Base-by-base conservation (phyloP, 345 rosid genomes). In the Camelina laxa region DNA sequence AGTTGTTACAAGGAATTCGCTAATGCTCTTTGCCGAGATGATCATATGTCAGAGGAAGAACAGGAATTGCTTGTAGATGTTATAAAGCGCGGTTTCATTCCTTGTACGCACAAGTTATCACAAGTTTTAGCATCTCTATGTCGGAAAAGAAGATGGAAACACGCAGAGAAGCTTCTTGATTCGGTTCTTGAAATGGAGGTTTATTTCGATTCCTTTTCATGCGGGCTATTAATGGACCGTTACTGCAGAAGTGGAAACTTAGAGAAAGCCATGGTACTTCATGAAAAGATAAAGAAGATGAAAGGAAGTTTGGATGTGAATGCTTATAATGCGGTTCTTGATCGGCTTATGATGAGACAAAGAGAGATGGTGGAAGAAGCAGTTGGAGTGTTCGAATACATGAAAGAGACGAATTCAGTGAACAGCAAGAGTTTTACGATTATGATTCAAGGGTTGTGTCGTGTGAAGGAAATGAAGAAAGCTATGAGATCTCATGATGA, bases 401-500 rank as follows among this genome's bases (percentile, higher is more conserved):
- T 87, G 93, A 85, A 62, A 67, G 76, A 74, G 69, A 65, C 78
- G 44, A 57, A 67, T 12, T 44, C 80, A 49, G 66, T 84, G 14
- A 70, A 80, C 24, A 84, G 85, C 45, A 59, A 38, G 66, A 87
- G 90, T 80, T 89, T 87, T 63, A 41, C 44, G 0, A 73, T 81
- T 42, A 80, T 86, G 83, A 80, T 91, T 49, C 75, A 79, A 4
- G 88, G 85, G 60, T 77, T 89, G 61, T 91, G 88, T 63, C 69
- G 42, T 16, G 50, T 60, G 3, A 82, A 83, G 61, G 89, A 86
- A 51, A 62, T 89, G 84, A 86, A 85, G 75, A 85, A 72, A 64
- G 97, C 93, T 27, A 91, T 91, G 93, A 84, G 60, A 79, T 56
- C 60, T 71, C 96, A 89, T 48, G 97, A 91, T 60, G 85, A 87